A percentile compares a stretch with the other conserved stretches of the same genome.
These are phyloP conservation scores for Puccinia novopanici DNA, from an alignment of 1,284 basidiomycete species.

Conservation along the genomic window DNA sequence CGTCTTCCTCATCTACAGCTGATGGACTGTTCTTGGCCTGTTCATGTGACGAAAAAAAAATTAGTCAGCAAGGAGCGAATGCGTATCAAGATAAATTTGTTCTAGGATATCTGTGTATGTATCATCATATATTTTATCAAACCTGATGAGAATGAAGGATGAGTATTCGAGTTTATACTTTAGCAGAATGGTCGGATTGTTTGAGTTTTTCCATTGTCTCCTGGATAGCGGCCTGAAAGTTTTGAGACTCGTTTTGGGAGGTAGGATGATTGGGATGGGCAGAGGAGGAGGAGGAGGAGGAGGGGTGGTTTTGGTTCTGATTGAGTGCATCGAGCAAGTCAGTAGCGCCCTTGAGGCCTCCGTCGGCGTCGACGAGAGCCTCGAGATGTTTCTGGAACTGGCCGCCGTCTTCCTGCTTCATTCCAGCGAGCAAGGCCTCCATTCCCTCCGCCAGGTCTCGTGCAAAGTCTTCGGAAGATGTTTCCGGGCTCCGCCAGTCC, in stretches of 20 bases:
- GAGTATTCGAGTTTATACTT: conserved; percentile 43
- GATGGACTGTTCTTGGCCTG: conserved; percentile 25
- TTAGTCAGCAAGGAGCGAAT: background rate
- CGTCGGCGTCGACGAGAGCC: conserved; percentile 25
- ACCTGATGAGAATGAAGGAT: conserved; percentile 22
- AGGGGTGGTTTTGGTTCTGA: background rate
- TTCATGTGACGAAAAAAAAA: background rate
- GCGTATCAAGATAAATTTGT: background rate
- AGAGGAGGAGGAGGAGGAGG: too few relatives aligned
- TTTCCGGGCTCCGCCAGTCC: background rate
- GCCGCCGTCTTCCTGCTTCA: conserved; percentile 50
- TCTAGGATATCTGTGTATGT: background rate
- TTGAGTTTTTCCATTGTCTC: conserved; percentile 51
- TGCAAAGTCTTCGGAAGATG: conserved; percentile 46
- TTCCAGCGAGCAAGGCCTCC: conserved; percentile 48
- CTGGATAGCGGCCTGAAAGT: conserved; percentile 46
- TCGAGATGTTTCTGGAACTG: conserved; percentile 50
- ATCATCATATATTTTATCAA: background rate
- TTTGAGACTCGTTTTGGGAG: background rate
- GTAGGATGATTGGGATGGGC: background rate
- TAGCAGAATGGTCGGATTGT: conserved; percentile 47
- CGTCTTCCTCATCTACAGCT: conserved; percentile 25
- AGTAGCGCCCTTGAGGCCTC: background rate
- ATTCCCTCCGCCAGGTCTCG: conserved; percentile 49
- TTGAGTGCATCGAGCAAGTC: conserved; percentile 39